Percentiles rank a stretch among this genome's conserved stretches.
Conservation (phyloP, 192 early-diverging fungal species). For the Backusella luteola region DNA sequence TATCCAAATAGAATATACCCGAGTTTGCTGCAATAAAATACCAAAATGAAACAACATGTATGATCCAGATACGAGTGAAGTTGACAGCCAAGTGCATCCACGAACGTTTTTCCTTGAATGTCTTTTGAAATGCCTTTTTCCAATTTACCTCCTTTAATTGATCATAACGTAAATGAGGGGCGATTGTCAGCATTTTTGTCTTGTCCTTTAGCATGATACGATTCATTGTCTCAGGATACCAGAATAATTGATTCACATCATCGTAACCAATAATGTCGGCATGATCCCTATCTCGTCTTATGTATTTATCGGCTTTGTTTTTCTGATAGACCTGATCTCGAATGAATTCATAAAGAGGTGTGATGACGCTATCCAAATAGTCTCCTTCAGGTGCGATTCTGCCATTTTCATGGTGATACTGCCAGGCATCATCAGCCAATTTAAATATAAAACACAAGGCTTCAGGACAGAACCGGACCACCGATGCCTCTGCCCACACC, state of each 20-base stretch:
- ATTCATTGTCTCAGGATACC: slow-evolving; percentile 56
- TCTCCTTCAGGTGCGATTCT: slow-evolving; percentile 61
- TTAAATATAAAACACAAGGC: slow-evolving; percentile 80
- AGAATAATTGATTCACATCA: slow-evolving; percentile 85
- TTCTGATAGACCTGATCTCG: slow-evolving; percentile 72
- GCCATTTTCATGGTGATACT: slow-evolving; percentile 46
- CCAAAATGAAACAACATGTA: slow-evolving; percentile 77
- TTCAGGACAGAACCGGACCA: slow-evolving; percentile 72
- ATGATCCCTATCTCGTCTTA: slow-evolving; percentile 77
- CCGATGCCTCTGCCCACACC: slow-evolving; percentile 79
- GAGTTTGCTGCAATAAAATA: slow-evolving; percentile 76
- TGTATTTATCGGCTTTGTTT: slow-evolving; percentile 58
- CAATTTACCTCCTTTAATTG: slow-evolving; percentile 66
- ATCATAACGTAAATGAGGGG: slow-evolving; percentile 63
- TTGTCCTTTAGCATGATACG: slow-evolving; percentile 56
- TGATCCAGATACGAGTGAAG: slow-evolving; percentile 86
- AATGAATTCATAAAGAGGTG: slow-evolving; percentile 73
- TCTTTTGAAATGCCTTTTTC: slow-evolving; percentile 73
- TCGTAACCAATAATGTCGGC: slow-evolving; percentile 75
- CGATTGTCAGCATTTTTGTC: slow-evolving; percentile 57
- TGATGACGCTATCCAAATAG: slow-evolving; percentile 66
- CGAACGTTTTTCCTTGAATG: slow-evolving; percentile 82
- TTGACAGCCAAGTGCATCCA: slow-evolving; percentile 83
- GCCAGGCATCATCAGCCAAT: slow-evolving; percentile 63
- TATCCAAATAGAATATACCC: slow-evolving; percentile 58